A percentile compares a stretch with the other conserved stretches of the same genome.
phyloP scores from a whole-genome alignment of 345 rosid species.

The Boechera stricta region DNA sequence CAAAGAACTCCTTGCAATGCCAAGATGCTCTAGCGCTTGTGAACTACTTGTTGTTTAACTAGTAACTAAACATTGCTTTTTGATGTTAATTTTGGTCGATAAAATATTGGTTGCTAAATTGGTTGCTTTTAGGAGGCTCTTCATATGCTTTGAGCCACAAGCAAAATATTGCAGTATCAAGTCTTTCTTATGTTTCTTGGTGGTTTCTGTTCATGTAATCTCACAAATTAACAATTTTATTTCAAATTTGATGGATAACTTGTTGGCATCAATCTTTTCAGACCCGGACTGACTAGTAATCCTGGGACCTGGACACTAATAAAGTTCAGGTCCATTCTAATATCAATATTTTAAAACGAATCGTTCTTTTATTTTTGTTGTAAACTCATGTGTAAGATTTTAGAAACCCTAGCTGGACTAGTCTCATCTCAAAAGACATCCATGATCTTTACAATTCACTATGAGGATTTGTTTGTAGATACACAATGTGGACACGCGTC shows the following conservation, averaged over 20 bases:
- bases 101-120: not conserved
- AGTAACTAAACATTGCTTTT: not conserved
- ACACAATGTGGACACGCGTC: too few species aligned
- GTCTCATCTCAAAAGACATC: too few species aligned
- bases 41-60: not conserved
- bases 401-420: too few species aligned
- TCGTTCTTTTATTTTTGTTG: too few species aligned
- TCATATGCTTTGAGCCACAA: not conserved
- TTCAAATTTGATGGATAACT: not conserved
- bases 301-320: too few species aligned
- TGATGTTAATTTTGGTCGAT: not conserved
- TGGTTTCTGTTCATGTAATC: not conserved
- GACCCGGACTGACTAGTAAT: not conserved
- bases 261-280: not conserved
- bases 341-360: too few species aligned
- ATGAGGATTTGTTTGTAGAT: too few species aligned
- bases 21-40: slow-evolving; percentile 7
- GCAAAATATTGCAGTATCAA: not conserved
- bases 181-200: not conserved
- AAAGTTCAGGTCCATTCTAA: too few species aligned
- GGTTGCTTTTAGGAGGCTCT: not conserved
- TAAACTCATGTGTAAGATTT: too few species aligned
- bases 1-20: slow-evolving; percentile 52
- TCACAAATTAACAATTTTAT: not conserved
- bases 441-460: too few species aligned